Conservation (phyloP, 176 grass and related monocot species). For the Triticum aestivum region IWGSC_CS_RefSeq_v2.1 NC_057808.1:268741809-268742308, state of each 20-base stretch:
- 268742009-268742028: neutral
- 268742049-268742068: neutral
- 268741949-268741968: neutral
- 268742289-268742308: too few species aligned
- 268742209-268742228: too few species aligned
- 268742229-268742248: too few species aligned
- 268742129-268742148: neutral
- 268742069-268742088: neutral
- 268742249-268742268: too few species aligned
- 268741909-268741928: neutral
- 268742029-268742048: neutral
- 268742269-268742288: too few species aligned
- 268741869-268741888: neutral
- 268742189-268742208: neutral
- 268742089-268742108: neutral
- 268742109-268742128: neutral
- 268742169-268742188: neutral
- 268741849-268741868: neutral
- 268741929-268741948: neutral
- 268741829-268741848: neutral
- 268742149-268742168: neutral
- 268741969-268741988: neutral
- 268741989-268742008: neutral
- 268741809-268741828: neutral
- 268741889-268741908: constrained; percentile 3